Conservation (phyloP, 2,329 filamentous ascomycete species). For the Cladosporium sp. region DNA sequence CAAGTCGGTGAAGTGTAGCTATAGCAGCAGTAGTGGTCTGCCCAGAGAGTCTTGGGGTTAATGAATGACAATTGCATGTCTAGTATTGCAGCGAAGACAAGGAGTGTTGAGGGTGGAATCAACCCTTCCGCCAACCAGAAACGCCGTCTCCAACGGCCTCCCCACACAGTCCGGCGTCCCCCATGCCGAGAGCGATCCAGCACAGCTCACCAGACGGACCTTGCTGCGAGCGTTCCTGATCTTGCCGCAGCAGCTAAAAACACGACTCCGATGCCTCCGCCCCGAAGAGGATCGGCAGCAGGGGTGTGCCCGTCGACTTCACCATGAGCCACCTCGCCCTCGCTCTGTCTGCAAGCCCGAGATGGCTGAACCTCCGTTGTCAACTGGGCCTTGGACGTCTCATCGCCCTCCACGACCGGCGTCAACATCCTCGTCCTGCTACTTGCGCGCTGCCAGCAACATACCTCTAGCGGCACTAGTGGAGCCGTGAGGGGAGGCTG, state of each 20-base stretch:
- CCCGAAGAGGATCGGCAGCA: not conserved
- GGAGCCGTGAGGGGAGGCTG: slow-evolving; percentile 11
- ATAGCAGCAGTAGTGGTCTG: not conserved
- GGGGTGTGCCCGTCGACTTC: slow-evolving; percentile 1
- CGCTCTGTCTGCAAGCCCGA: slow-evolving; percentile 13
- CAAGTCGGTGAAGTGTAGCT: slow-evolving; percentile 10
- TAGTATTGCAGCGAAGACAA: slow-evolving; percentile 2
- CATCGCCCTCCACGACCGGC: slow-evolving; percentile 7
- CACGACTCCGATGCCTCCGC: not conserved
- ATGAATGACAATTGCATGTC: slow-evolving; percentile 2
- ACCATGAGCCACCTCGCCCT: slow-evolving; percentile 8
- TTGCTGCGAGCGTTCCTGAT: not conserved
- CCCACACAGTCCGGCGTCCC: slow-evolving; percentile 1
- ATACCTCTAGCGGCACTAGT: slow-evolving; percentile 9
- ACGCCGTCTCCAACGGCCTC: not conserved
- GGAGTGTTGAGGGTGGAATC: slow-evolving; percentile 3
- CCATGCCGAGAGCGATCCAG: not conserved
- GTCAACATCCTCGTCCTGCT: not conserved
- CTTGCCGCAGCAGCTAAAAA: slow-evolving; percentile 1
- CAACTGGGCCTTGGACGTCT: not conserved
- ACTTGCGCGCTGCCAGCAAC: too few species aligned
- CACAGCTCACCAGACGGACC: not conserved
- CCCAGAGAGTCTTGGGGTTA: not conserved
- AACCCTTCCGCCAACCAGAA: not conserved
- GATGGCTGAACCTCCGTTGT: not conserved